A percentile compares a stretch with the other conserved stretches of the same genome.
phyloP scores from a whole-genome alignment of 768 basidiomycete species.

The Candolleomyces eurysporus region DNA sequence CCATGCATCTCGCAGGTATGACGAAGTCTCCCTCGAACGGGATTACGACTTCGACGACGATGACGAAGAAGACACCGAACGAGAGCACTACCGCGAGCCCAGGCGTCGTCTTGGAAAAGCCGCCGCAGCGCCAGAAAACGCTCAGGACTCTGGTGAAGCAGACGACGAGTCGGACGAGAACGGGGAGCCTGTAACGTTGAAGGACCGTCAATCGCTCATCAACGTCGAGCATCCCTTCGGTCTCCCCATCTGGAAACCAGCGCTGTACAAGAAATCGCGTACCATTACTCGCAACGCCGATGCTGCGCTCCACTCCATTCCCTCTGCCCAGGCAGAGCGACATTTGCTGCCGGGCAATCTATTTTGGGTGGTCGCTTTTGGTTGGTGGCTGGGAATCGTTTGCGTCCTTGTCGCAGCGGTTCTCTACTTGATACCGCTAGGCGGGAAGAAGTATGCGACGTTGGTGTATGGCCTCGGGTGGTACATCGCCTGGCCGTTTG shows the following conservation, averaged over 20 bases:
- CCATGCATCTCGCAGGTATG: conserved; percentile 43
- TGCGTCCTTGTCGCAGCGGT: conserved; percentile 69
- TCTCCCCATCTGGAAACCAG: conserved; percentile 99
- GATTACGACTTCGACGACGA: conserved; percentile 40
- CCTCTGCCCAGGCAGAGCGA: conserved; percentile 89
- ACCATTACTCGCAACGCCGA: conserved; percentile 97
- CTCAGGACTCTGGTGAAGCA: conserved; percentile 25
- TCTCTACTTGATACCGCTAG: conserved; percentile 72
- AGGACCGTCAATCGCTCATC: conserved; percentile 95
- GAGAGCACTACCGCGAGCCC: not conserved
- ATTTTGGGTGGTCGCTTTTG: conserved; percentile 87
- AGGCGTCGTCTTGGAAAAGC: conserved; percentile 43
- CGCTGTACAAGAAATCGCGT: conserved; percentile 95
- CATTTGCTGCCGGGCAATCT: conserved; percentile 94
- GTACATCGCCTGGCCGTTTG: conserved; percentile 98
- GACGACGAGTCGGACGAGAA: conserved; percentile 28
- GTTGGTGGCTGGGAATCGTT: conserved; percentile 85
- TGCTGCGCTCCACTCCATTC: conserved; percentile 87
- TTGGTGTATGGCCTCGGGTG: conserved; percentile 90
- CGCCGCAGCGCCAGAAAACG: conserved; percentile 30
- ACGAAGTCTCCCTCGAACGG: conserved; percentile 53
- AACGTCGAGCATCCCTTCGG: conserved; percentile 99
- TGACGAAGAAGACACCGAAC: conserved; percentile 27
- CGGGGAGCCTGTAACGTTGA: conserved; percentile 89
- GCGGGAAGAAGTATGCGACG: conserved; percentile 81